phyloP scores from a whole-genome alignment of 192 early-diverging fungal species.

The Backusella psychrophila region DNA sequence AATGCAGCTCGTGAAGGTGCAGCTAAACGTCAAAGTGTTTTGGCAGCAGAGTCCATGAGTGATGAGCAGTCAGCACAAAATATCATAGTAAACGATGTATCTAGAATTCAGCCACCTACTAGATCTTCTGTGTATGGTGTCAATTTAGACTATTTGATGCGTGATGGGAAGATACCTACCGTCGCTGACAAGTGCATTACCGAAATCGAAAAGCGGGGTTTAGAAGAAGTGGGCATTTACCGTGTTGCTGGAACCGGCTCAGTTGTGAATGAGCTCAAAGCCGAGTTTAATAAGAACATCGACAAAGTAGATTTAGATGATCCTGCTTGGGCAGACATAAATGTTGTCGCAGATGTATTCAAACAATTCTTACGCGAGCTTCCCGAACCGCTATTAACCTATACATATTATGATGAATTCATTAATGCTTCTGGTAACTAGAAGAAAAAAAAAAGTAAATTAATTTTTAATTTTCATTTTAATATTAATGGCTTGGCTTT shows the following conservation, averaged over 20 bases:
- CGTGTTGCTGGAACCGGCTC: slow-evolving; percentile 67
- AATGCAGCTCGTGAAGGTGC: slow-evolving; percentile 70
- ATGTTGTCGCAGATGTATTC: slow-evolving; percentile 83
- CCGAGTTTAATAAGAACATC: slow-evolving; percentile 54
- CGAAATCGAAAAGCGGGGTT: slow-evolving; percentile 70
- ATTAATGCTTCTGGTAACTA: slow-evolving; percentile 64
- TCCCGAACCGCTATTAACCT: slow-evolving; percentile 92
- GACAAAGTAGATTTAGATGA: slow-evolving; percentile 54
- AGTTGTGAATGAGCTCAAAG: slow-evolving; percentile 57
- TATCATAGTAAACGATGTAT: background rate
- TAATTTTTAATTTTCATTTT: slow-evolving; percentile 10
- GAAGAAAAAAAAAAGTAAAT: background rate
- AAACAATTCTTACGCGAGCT: slow-evolving; percentile 94
- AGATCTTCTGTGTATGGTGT: slow-evolving; percentile 56
- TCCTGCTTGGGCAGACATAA: slow-evolving; percentile 70
- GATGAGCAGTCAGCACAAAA: background rate
- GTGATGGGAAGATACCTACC: slow-evolving; percentile 53
- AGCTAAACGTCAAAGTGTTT: slow-evolving; percentile 63
- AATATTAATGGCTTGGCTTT: slow-evolving; percentile 2
- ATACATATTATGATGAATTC: slow-evolving; percentile 77
- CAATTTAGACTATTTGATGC: slow-evolving; percentile 57
- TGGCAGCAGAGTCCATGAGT: slow-evolving; percentile 51
- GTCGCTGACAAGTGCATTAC: slow-evolving; percentile 67
- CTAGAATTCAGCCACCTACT: background rate
- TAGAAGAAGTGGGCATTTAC: slow-evolving; percentile 76